A percentile compares a stretch with the other conserved stretches of the same genome.
These are phyloP conservation scores for Podosphaera fusca DNA, from an alignment of 2,329 filamentous ascomycete species.

Conservation along the genomic window DNA sequence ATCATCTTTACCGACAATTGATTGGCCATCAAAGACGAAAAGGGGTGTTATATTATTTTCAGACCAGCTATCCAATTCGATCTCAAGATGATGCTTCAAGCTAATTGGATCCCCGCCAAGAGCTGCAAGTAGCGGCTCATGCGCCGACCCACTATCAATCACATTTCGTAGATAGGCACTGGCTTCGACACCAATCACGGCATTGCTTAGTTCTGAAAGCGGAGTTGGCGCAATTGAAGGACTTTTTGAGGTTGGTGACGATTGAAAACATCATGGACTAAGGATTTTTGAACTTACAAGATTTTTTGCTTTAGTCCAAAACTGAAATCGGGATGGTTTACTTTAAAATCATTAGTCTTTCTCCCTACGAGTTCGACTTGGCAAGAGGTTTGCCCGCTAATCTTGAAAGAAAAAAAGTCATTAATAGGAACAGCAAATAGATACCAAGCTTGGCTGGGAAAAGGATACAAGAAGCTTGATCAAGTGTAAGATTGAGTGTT, in stretches of 20 bases:
- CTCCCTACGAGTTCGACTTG: neutral
- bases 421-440: neutral
- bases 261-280: no score
- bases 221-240: neutral
- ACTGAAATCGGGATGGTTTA: conserved; percentile 1
- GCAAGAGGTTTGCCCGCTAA: no score
- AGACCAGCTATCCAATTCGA: conserved; percentile 51
- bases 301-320: conserved; percentile 1
- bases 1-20: conserved; percentile 53
- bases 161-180: conserved; percentile 68
- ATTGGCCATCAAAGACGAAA: conserved; percentile 82
- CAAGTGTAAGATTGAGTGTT: no score
- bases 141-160: conserved; percentile 43
- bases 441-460: no score
- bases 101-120: conserved; percentile 72
- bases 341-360: conserved; percentile 1
- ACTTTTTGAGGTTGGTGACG: neutral
- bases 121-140: conserved; percentile 74
- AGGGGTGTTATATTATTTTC: conserved; percentile 49
- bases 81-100: conserved; percentile 50
- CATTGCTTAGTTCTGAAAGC: conserved; percentile 17
- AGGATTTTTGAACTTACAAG: neutral
- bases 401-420: neutral
- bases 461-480: no score
- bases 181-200: conserved; percentile 66